These are phyloP conservation scores for Proliferodiscus dingleyae DNA, from an alignment of 2,329 filamentous ascomycete genomes.

Conservation along the genomic window DNA sequence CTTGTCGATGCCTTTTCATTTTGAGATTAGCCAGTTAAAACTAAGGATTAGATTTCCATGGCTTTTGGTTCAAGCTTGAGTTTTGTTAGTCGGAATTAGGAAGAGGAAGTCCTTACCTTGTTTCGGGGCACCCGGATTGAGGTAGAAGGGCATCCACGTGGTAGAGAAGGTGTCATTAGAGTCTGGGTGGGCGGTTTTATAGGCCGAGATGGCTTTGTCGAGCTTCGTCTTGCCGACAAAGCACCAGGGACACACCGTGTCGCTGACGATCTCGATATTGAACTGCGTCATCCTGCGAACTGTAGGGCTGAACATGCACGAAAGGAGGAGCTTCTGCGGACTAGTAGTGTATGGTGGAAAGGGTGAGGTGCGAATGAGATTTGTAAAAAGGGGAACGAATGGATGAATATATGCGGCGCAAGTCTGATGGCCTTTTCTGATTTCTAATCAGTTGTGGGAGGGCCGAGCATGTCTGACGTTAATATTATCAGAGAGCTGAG, in stretches of 20 bases:
- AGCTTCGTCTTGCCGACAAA: conserved; percentile 77
- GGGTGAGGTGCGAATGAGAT: not conserved
- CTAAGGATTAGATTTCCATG: too few relatives aligned
- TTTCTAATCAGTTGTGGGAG: too few relatives aligned
- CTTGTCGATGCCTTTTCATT: conserved; percentile 47
- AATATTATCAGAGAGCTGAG: not conserved
- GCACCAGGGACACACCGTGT: conserved; percentile 76
- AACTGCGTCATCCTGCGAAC: conserved; percentile 61
- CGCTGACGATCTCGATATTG: conserved; percentile 72
- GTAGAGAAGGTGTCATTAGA: conserved; percentile 66
- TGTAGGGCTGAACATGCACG: conserved; percentile 22
- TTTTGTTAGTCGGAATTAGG: conserved; percentile 20
- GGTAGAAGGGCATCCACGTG: conserved; percentile 75
- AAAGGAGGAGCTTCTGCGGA: too few relatives aligned
- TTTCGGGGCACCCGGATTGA: conserved; percentile 61
- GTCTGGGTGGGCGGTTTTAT: conserved; percentile 56
- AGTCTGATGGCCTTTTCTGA: not conserved
- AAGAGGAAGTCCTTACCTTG: conserved; percentile 36
- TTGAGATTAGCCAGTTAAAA: too few relatives aligned
- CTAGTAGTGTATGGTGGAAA: too few relatives aligned
- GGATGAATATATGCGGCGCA: too few relatives aligned
- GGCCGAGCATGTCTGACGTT: not conserved
- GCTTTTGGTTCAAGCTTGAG: not conserved
- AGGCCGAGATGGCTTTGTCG: conserved; percentile 63
- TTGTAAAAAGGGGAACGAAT: too few relatives aligned